A percentile compares a stretch with the other conserved stretches of the same genome.
phyloP scores from a whole-genome alignment of 768 basidiomycete species.

The Boletus pseudopeckii region DNA sequence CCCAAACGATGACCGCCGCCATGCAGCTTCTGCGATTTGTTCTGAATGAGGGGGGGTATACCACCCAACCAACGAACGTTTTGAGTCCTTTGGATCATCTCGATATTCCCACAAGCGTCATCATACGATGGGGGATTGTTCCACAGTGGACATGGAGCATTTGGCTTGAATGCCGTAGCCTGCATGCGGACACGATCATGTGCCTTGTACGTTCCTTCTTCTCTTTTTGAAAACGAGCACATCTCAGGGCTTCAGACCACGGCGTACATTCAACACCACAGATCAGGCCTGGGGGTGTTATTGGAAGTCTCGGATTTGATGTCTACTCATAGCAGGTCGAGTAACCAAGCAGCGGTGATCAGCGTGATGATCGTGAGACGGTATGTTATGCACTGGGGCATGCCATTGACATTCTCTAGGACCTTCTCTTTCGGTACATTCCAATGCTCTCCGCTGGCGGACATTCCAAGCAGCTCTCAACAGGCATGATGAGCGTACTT shows the following conservation, averaged over 20 bases:
- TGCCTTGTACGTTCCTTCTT: slow-evolving; percentile 40
- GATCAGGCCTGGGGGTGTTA: neutral
- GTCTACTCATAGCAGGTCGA: neutral
- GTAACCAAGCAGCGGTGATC: slow-evolving; percentile 11
- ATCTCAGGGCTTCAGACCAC: slow-evolving; percentile 39
- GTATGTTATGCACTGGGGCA: neutral
- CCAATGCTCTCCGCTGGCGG: slow-evolving; percentile 13
- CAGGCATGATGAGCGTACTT: slow-evolving; percentile 17
- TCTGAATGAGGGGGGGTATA: slow-evolving; percentile 29
- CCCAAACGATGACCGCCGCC: slow-evolving; percentile 43
- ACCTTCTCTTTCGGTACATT: slow-evolving; percentile 23
- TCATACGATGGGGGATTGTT: slow-evolving; percentile 57
- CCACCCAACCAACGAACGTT: neutral
- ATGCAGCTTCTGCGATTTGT: slow-evolving; percentile 44
- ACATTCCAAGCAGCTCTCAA: slow-evolving; percentile 14
- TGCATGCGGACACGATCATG: slow-evolving; percentile 47
- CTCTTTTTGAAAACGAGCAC: neutral
- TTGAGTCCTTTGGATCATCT: slow-evolving; percentile 22
- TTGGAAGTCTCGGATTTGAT: slow-evolving; percentile 3
- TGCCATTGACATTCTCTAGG: slow-evolving; percentile 14
- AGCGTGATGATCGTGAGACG: slow-evolving; percentile 29
- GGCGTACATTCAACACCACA: slow-evolving; percentile 49
- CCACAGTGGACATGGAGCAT: slow-evolving; percentile 64
- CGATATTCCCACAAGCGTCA: slow-evolving; percentile 44
- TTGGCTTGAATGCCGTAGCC: slow-evolving; percentile 54